phyloP scores from a whole-genome alignment of 176 grass and related monocot species.

The Canna indica region DNA sequence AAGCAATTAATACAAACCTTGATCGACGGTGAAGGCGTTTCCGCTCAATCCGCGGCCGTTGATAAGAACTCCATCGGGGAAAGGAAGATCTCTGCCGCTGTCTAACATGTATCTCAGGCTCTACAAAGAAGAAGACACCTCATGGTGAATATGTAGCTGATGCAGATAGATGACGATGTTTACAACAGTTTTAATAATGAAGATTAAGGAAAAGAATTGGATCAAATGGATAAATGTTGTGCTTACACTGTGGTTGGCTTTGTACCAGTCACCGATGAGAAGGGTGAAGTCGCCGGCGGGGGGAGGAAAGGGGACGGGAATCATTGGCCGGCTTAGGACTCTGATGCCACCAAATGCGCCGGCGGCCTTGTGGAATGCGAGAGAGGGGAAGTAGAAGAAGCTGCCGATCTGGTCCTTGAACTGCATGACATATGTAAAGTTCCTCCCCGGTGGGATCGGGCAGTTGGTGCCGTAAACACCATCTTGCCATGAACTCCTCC shows the following conservation, averaged over 20 bases:
- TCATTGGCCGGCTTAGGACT: conserved; percentile 2
- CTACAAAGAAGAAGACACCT: neutral
- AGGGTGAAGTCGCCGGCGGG: neutral
- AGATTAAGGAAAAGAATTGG: no score
- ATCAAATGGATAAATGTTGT: neutral
- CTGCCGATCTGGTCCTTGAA: conserved; percentile 17
- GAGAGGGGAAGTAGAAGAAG: conserved; percentile 11
- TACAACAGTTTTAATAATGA: no score
- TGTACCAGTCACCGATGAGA: conserved; percentile 9
- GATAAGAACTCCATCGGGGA: conserved; percentile 7
- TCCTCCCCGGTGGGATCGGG: neutral
- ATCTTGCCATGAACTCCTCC: conserved; percentile 14
- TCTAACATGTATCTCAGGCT: conserved; percentile 1
- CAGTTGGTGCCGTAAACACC: conserved; percentile 11
- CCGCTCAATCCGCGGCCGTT: conserved; percentile 3
- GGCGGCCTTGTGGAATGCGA: conserved; percentile 7
- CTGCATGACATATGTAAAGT: conserved; percentile 13
- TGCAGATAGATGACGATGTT: no score
- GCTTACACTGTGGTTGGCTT: conserved; percentile 13
- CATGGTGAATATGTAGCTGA: neutral
- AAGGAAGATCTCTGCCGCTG: conserved; percentile 4
- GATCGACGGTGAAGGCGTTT: neutral
- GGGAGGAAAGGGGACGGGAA: conserved; percentile 3
- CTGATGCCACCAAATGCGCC: conserved; percentile 8
- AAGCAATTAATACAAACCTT: conserved; percentile 3